Evolutionary conservation across 192 early-diverging fungal species (phyloP), one percentile per base, ranked within the genome.

Genomic region (Coemansia sp.): DNA sequence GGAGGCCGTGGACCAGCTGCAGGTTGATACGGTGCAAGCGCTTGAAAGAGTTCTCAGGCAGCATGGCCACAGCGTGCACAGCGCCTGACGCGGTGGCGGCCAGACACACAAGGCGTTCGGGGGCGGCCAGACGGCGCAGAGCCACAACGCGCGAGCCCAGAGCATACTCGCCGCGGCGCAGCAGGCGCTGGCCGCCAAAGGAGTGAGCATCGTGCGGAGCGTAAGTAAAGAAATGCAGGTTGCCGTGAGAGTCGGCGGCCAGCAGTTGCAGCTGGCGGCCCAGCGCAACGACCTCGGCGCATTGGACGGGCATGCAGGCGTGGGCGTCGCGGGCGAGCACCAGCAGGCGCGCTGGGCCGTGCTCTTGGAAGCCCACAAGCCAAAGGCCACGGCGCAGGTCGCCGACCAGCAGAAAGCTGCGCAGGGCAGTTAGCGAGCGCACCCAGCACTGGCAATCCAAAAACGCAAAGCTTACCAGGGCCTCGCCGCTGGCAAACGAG

Each of bases 361-460:
- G 73, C 23, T 97, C 93, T 87, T 98, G 97, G 67, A 96, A 95
- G 7, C 90, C 95, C 4, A 92, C 74, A 59, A 99, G 94, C 87
- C 92, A 92, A 5, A 94, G 81, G 23, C 92, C 88, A 68, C 93
- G 93, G 67, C 87, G 82, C 23, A 91, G 83, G 71, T 99, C 97
- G 49, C 90, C 93, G 4, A 97, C 70, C 18, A 96, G 68, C 53
- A 98, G 85, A 31, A 93, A 89, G 58, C 93, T 94, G 69, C 94
- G 96, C 62, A 99, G 85, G 0, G 93, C 83, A 5, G 77, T 81
- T 25, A 96, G 78, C 51, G 86, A 86, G 26, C 85, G 91, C 12
- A 96, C 93, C 82, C 91, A 98, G 32, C 92, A 89, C 71, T 92
- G 93, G 12, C 93, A 90, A 74, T 98, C 94, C 31, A 97, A 81